These are phyloP conservation scores for Lactifluus piperatus DNA, from an alignment of 768 basidiomycete species.

Conservation along the genomic window DNA sequence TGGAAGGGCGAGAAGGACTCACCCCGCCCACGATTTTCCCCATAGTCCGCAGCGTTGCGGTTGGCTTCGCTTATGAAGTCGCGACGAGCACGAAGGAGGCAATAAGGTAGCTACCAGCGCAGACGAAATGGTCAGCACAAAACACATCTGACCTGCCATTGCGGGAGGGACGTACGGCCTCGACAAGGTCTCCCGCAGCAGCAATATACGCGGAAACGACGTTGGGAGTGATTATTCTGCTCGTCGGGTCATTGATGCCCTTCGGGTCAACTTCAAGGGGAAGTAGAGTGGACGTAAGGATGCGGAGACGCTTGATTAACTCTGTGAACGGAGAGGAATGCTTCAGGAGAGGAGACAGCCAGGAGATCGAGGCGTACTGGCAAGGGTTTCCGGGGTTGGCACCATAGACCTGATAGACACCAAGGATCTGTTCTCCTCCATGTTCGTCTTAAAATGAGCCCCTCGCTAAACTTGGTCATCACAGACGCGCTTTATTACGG, in stretches of 20 bases:
- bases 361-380: conserved; percentile 42
- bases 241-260: conserved; percentile 65
- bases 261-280: conserved; percentile 71
- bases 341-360: neutral
- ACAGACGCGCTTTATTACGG: too few relatives aligned
- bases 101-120: conserved; percentile 60
- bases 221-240: conserved; percentile 71
- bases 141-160: neutral
- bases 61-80: conserved; percentile 80
- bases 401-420: conserved; percentile 38
- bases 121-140: neutral
- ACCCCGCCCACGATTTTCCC: conserved; percentile 79
- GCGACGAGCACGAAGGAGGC: conserved; percentile 64
- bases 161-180: conserved; percentile 47
- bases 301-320: conserved; percentile 70
- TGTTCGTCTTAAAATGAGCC: neutral
- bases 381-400: conserved; percentile 62
- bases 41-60: conserved; percentile 75
- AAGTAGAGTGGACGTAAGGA: conserved; percentile 64
- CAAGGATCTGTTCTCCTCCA: conserved; percentile 38
- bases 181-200: conserved; percentile 81
- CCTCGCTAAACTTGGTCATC: too few relatives aligned
- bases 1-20: conserved; percentile 17
- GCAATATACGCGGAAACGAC: conserved; percentile 70
- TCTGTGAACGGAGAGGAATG: conserved; percentile 35